These are phyloP conservation scores for Annulohypoxylon maeteangense DNA, from an alignment of 495 filamentous ascomycete genomes.

Conservation along the genomic window DNA sequence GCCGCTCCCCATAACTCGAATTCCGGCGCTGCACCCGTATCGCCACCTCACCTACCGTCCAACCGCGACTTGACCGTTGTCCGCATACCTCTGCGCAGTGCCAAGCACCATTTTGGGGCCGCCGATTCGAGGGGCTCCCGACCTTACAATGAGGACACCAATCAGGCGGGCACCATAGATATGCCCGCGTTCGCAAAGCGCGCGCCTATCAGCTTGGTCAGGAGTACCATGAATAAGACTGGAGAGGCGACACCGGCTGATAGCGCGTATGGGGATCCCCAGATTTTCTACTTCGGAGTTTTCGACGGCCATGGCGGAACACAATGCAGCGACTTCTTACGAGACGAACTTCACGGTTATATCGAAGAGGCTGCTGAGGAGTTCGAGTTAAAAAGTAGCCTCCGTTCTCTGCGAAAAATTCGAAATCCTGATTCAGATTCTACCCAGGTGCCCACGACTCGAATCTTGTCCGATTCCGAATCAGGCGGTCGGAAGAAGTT, in stretches of 20 bases:
- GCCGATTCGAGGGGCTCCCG: conserved; percentile 81
- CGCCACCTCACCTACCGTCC: conserved; percentile 65
- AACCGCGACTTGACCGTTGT: conserved; percentile 90
- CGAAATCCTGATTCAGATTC: conserved; percentile 21
- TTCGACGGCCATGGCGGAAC: conserved; percentile 96
- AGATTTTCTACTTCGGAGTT: conserved; percentile 96
- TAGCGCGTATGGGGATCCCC: conserved; percentile 84
- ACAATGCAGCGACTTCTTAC: conserved; percentile 88
- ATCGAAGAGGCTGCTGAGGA: conserved; percentile 80
- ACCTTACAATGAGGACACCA: conserved; percentile 90
- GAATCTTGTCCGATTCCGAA: conserved; percentile 28
- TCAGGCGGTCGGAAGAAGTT: conserved; percentile 38
- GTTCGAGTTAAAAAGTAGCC: conserved; percentile 79
- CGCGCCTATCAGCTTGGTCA: conserved; percentile 74
- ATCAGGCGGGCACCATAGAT: conserved; percentile 93
- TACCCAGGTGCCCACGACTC: not conserved
- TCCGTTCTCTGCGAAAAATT: conserved; percentile 53
- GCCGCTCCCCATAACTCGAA: conserved; percentile 79
- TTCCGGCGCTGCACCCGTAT: conserved; percentile 63
- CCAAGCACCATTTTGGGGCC: conserved; percentile 95
- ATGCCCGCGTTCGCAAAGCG: conserved; percentile 91
- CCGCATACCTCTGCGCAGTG: conserved; percentile 91
- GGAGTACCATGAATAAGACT: conserved; percentile 50
- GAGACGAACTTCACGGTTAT: conserved; percentile 85
- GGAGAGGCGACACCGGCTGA: conserved; percentile 72